Evolutionary conservation across 371 early-diverging fungal genomes (phyloP), one percentile per base, ranked within the genome.

Genomic region (Vittaforma corneae): DNA sequence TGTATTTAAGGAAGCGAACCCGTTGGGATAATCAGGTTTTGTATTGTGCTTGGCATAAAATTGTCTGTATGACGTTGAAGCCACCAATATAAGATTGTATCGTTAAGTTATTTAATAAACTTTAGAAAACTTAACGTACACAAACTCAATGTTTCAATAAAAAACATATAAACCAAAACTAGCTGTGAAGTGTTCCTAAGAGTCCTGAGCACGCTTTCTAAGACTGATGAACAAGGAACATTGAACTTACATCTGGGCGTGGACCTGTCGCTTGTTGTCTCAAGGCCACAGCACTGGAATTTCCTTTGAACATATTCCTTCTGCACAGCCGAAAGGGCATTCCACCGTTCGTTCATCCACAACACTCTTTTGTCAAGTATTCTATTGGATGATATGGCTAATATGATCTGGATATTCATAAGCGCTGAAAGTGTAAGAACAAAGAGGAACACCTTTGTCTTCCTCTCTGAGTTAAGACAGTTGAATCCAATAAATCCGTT

Each of bases 281-380:
- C 44, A 44, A 62, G 65, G 2, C 72, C 72, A 52, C 72, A 71
- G 60, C 72, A 71, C 33, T 56, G 37, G 30, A 71, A 64, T 52
- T 67, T 65, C 14, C 46, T 30, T 33, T 71, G 60, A 20, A 71
- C 45, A 58, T 67, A 62, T 9, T 37, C 45, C 45, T 42, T 34
- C 22, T 71, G 72, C 1, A 53, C 14, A 4, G 54, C 55, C 16
- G 14, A 32, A 37, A 71, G 3, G 24, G 16, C 28, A 18, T 28
- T 30, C 72, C 72, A 71, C n/a, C 53, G 29, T 30, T 26, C 28
- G 1, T 66, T 50, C 0, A 37, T 57, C 71, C 71, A 71, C 9
- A 16, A 5, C 1, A 14, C 24, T 45, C 48, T 55, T 37, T 53
- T 56, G 14, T 67, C 67, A 20, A 56, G 29, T n/a, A 67, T 18